Conservation (phyloP, 1,284 basidiomycete genomes). For the Leccinum fuscescens region DNA sequence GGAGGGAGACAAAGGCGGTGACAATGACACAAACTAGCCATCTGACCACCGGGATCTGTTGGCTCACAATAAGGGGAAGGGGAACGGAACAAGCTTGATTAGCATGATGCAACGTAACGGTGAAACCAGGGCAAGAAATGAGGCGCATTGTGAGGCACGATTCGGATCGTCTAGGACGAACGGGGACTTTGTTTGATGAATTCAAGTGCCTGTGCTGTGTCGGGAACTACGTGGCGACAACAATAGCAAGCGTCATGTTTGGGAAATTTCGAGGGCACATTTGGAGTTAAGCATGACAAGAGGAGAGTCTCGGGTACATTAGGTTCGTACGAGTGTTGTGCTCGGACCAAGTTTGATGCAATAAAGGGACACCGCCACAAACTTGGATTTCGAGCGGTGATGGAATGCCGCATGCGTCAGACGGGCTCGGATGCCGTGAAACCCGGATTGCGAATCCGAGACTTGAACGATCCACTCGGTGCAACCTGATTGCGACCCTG, state of each 20-base stretch:
- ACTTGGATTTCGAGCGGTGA: constrained; percentile 1
- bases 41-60: constrained; percentile 1
- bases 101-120: not conserved
- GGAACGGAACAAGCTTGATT: not conserved
- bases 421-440: constrained; percentile 1
- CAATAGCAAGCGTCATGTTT: constrained; percentile 7
- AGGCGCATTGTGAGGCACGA: not conserved
- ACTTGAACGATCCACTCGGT: constrained; percentile 6
- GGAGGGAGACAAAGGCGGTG: constrained; percentile 1
- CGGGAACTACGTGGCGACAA: constrained; percentile 9
- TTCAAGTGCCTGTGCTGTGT: constrained; percentile 9
- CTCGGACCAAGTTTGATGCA: constrained; percentile 1
- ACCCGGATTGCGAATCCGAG: constrained; percentile 19
- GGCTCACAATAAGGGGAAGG: constrained; percentile 7
- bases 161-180: constrained; percentile 5
- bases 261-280: not conserved
- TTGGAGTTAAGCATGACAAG: constrained; percentile 12
- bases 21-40: not conserved
- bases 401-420: constrained; percentile 2
- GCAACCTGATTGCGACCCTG: constrained; percentile 18
- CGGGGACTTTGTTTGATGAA: not conserved
- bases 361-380: constrained; percentile 15
- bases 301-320: constrained; percentile 23
- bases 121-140: constrained; percentile 14
- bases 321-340: not conserved